Percentiles rank a stretch among this genome's conserved stretches.
These are phyloP conservation scores for Solanum paucissectum DNA, from an alignment of 257 asterid genomes.

Conservation along the genomic window DNA sequence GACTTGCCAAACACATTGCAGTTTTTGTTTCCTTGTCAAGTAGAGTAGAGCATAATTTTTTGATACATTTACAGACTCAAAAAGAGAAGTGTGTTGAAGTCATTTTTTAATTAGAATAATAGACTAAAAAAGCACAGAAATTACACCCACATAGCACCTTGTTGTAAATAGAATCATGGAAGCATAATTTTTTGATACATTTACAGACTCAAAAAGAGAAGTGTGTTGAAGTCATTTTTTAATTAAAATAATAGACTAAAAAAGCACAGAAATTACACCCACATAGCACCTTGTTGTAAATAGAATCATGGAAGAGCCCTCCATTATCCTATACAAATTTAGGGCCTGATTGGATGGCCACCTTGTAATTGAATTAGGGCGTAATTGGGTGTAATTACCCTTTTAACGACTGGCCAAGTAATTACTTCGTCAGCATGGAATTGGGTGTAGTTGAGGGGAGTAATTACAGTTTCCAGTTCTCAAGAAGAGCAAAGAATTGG, in stretches of 20 bases:
- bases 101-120: background rate
- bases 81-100: background rate
- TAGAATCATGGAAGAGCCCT: background rate
- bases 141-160: background rate
- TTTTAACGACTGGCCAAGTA: background rate
- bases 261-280: background rate
- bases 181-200: background rate
- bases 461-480: background rate
- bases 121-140: background rate
- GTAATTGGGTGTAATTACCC: background rate
- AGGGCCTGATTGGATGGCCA: background rate
- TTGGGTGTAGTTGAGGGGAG: background rate
- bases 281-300: background rate
- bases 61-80: background rate
- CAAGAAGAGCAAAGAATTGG: background rate
- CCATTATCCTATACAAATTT: background rate
- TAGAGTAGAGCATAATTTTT: background rate
- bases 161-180: background rate
- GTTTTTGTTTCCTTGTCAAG: background rate
- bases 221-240: background rate
- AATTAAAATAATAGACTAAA: background rate
- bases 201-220: background rate
- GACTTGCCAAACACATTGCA: background rate
- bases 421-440: background rate
- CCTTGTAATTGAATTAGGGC: background rate